Base-by-base conservation (phyloP, 2,329 filamentous ascomycete species). In the Phialophora tarda region DNA sequence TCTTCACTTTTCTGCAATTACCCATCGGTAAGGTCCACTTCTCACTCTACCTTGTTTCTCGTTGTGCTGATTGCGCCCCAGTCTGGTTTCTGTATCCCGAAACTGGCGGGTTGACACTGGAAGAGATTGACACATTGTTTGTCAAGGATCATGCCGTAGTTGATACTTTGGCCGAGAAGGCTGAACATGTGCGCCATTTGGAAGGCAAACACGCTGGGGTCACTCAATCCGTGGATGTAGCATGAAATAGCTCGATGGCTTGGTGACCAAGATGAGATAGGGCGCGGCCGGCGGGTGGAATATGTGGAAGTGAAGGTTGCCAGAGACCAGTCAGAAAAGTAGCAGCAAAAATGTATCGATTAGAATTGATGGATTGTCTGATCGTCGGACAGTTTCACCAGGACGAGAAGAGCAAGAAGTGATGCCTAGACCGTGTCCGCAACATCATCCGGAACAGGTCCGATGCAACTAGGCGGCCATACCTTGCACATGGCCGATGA, bases 1-100 rank as follows among this genome's bases (percentile, higher is more conserved):
- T 59, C 12, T n/a, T 57, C 14, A 34, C 26, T 38, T 57, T 57
- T 30, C 30, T 57, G 17, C 54, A 57, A 24, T 38, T 57, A 21
- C 54, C 54, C 8, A 24, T 57, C n/a, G 54, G 54, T 57, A 57
- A 17, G 54, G 32, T 11, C 30, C 32, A 34, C 11, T 34, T 34
- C 2, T 34, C 32, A 12, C 0, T 34, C 32, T 34, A 34, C 32
- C 11, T 34, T 34, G 10, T 34, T 34, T 34, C 32, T 34, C 10
- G 11, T 34, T 17, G 5, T 48, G 17, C 21, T 24, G 24, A 14
- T 14, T 30, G 54, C 17, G 26, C 30, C 8, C 26, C 30, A 59
- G 56, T 59, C 34, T 59, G 26, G 21, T 26, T 59, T 11, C 68
- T 68, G 58, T 70, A 63, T 54, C 66, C 68, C 17, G 68, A 70